Percentiles rank a stretch among this genome's conserved stretches.
These are phyloP conservation scores for Parathielavia hyrcaniae DNA, from an alignment of 495 filamentous ascomycete genomes.

Conservation along the genomic window DNA sequence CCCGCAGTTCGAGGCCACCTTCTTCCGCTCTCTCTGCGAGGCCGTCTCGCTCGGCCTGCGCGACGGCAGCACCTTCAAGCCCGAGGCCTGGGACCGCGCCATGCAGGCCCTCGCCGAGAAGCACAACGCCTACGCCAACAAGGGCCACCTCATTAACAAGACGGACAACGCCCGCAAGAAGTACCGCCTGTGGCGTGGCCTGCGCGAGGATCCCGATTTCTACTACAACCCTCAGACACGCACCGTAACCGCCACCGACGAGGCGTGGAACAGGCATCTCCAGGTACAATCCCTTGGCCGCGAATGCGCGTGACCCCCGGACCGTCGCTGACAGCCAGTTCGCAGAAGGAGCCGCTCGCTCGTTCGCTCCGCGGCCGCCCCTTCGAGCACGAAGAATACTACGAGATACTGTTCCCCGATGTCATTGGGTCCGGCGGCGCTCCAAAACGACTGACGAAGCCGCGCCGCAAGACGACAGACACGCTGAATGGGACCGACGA, in stretches of 20 bases:
- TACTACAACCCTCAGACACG: slow-evolving; percentile 39
- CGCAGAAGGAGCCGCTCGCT: slow-evolving; percentile 44
- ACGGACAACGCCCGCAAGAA: slow-evolving; percentile 51
- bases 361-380: slow-evolving; percentile 43
- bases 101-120: slow-evolving; percentile 40
- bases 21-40: slow-evolving; percentile 47
- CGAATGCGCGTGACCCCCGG: neutral
- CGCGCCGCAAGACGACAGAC: slow-evolving; percentile 37
- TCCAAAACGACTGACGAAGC: slow-evolving; percentile 46
- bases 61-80: slow-evolving; percentile 49
- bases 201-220: slow-evolving; percentile 46
- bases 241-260: slow-evolving; percentile 45
- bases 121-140: slow-evolving; percentile 45
- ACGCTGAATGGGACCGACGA: slow-evolving; percentile 25
- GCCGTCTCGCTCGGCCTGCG: slow-evolving; percentile 43
- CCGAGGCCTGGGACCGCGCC: slow-evolving; percentile 48
- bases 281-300: slow-evolving; percentile 32
- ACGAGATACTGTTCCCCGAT: slow-evolving; percentile 47
- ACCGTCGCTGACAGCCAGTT: neutral
- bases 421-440: slow-evolving; percentile 47
- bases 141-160: slow-evolving; percentile 50
- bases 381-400: slow-evolving; percentile 48
- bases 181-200: slow-evolving; percentile 48
- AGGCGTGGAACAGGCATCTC: slow-evolving; percentile 44
- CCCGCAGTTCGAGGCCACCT: slow-evolving; percentile 43